Conservation (phyloP, 352 stramenopile genomes). For the Globisporangium barbulae region DNA sequence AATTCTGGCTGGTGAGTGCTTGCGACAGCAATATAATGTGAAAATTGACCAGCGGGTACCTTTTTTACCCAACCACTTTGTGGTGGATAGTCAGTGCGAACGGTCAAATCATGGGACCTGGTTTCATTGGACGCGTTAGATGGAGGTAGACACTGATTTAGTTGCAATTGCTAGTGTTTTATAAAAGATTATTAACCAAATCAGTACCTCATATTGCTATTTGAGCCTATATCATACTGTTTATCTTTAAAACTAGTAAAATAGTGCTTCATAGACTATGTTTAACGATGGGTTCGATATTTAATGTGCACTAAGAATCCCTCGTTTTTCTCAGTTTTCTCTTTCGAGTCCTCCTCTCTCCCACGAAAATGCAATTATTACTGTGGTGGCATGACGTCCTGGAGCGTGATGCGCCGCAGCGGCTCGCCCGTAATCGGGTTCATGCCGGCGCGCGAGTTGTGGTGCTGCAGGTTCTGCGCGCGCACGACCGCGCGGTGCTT, state of each 20-base stretch:
- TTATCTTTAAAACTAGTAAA: too few species aligned
- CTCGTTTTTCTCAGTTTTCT: not conserved
- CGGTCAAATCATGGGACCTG: not conserved
- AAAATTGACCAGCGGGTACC: not conserved
- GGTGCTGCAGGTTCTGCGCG: slow-evolving; percentile 77
- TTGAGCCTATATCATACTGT: too few species aligned
- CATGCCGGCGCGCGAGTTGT: slow-evolving; percentile 75
- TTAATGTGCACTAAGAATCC: too few species aligned
- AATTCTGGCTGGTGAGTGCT: not conserved
- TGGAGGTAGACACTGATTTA: too few species aligned
- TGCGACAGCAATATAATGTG: not conserved
- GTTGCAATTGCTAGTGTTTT: too few species aligned
- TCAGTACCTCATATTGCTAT: too few species aligned
- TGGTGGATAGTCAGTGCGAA: not conserved
- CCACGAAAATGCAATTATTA: not conserved
- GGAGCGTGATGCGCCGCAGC: slow-evolving; percentile 39
- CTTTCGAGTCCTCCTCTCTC: not conserved
- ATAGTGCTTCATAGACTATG: too few species aligned
- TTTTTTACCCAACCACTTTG: not conserved
- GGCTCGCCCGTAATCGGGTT: slow-evolving; percentile 86
- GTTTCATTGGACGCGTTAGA: too few species aligned
- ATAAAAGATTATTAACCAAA: too few species aligned
- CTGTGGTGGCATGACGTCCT: slow-evolving; percentile 48
- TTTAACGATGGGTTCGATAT: too few species aligned
- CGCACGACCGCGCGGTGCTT: slow-evolving; percentile 73